Evolutionary conservation across 345 rosid species (phyloP), one percentile per base, ranked within the genome.

Genomic region (Eutrema japonicum): DNA sequence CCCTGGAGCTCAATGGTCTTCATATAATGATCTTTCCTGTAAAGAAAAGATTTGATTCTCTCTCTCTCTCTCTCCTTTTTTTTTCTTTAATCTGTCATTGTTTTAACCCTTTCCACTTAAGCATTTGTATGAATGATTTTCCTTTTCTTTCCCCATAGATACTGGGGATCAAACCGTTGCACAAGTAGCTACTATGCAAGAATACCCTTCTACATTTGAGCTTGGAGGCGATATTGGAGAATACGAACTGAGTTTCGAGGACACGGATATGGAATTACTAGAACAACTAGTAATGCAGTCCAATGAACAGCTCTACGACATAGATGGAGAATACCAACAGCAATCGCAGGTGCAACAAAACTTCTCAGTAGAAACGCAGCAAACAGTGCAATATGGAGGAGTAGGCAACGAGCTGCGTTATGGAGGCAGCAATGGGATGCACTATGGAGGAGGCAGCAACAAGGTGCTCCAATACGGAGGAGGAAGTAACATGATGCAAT

Each of bases 101-200:
- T 36, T 22, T 2, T 0, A 32, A 57, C 48, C 4, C 47, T 18
- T 4, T 58, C 4, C 12, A 61, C 62, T 41, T 7, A 16, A 40
- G 51, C 16, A 38, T 60, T 40, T 49, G 10, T 7, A 36, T 49
- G 52, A 38, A 47, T 6, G 47, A 36, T 3, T 47, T 13, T 61
- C 53, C 45, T 50, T 18, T 62, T 53, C 41, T 72, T 62, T 53
- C 9, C 47, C 45, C 6, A 10, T 9, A 72, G 76, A 33, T 63
- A n/a, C 5, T 30, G 30, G 11, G 53, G 18, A 11, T 55, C 16
- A 37, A 68, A 16, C 13, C 0, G 8, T 46, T 57, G 47, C 55
- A n/a, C 45, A 37, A 22, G 70, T 51, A 13, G 8, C 22, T 50
- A 8, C 60, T 16, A 27, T n/a, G 51, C 43, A 14, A 40, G 13